A percentile compares a stretch with the other conserved stretches of the same genome.
These are phyloP conservation scores for Collybiopsis luxurians DNA, from an alignment of 768 basidiomycete species.

Conservation along the genomic window DNA sequence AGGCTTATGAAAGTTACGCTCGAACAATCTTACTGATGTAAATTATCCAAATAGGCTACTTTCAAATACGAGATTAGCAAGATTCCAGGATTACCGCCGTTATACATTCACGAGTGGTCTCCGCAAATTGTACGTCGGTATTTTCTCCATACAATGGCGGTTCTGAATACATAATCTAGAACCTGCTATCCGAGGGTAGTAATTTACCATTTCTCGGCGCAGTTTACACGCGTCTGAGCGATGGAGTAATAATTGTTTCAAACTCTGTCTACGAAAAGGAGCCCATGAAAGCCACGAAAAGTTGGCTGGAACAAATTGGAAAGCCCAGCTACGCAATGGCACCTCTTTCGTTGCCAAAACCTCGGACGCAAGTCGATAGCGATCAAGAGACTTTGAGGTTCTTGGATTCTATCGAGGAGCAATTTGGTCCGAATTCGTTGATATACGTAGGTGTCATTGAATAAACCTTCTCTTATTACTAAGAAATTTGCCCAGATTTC, in stretches of 20 bases:
- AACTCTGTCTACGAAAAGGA: constrained; percentile 2
- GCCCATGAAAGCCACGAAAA: not conserved
- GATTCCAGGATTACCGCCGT: not conserved
- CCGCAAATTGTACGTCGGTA: not conserved
- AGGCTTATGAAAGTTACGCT: no score
- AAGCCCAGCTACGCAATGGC: not conserved
- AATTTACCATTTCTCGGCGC: not conserved
- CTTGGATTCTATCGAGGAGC: not conserved
- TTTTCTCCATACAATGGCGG: not conserved
- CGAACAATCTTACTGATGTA: no score
- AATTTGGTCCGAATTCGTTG: not conserved
- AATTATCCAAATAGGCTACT: no score
- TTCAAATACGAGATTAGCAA: not conserved
- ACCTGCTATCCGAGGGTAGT: not conserved
- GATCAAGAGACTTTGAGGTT: not conserved
- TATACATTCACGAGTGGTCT: not conserved
- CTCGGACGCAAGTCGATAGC: not conserved
- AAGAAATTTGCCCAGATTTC: constrained; percentile 5
- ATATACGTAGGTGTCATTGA: not conserved
- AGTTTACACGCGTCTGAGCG: not conserved
- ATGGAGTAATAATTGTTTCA: not conserved
- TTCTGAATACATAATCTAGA: not conserved
- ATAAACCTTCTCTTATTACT: not conserved
- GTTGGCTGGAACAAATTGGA: not conserved
- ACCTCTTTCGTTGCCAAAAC: not conserved